phyloP scores from a whole-genome alignment of 305 asterid genomes.

The Fraxinus ornus region DNA sequence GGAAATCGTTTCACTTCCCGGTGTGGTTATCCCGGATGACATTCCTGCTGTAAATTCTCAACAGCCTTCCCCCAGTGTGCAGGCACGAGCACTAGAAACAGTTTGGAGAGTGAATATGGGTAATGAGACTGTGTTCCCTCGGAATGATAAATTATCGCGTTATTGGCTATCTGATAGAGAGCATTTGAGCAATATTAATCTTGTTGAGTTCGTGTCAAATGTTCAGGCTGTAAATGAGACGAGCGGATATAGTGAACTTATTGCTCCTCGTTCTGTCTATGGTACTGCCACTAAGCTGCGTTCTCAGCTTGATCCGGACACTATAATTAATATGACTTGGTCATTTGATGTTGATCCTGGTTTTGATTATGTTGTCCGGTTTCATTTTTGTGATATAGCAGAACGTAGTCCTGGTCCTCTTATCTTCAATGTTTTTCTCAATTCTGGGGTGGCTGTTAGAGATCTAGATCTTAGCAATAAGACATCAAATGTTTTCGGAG shows the following conservation, averaged over 20 bases:
- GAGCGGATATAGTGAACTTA: not conserved
- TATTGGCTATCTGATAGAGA: constrained; percentile 49
- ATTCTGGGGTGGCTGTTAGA: constrained; percentile 34
- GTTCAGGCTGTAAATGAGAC: constrained; percentile 44
- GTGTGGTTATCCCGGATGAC: constrained; percentile 43
- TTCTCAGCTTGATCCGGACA: constrained; percentile 36
- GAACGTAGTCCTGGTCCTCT: constrained; percentile 44
- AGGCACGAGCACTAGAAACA: constrained; percentile 51
- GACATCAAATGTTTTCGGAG: constrained; percentile 2
- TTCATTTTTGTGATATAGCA: constrained; percentile 72
- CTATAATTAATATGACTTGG: constrained; percentile 66
- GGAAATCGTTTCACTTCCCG: constrained; percentile 67
- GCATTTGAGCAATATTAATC: constrained; percentile 28
- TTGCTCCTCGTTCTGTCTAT: constrained; percentile 62
- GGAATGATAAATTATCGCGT: constrained; percentile 58
- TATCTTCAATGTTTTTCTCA: constrained; percentile 48
- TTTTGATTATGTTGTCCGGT: constrained; percentile 52
- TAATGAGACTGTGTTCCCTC: constrained; percentile 35
- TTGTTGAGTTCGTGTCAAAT: constrained; percentile 29
- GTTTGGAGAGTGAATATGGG: constrained; percentile 72
- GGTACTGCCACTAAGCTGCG: constrained; percentile 64
- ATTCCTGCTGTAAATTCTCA: constrained; percentile 41
- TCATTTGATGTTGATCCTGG: constrained; percentile 46
- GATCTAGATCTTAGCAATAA: constrained; percentile 42
- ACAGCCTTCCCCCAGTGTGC: constrained; percentile 40